Conservation (phyloP, 2,329 filamentous ascomycete species). For the Colletotrichum camelliae region DNA sequence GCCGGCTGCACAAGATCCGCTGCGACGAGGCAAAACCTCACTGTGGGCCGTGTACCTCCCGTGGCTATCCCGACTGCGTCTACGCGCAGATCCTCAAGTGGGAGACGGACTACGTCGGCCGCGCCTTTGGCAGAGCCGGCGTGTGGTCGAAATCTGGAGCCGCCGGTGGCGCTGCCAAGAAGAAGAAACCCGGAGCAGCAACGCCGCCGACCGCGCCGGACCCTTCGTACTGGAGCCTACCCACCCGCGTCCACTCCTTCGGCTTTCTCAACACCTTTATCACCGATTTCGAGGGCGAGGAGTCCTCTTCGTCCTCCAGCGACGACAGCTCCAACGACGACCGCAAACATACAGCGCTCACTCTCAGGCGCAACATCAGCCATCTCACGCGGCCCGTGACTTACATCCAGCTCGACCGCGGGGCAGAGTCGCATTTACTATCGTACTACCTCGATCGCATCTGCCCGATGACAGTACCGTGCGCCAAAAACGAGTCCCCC, state of each 20-base stretch:
- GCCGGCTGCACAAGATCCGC: constrained; percentile 27
- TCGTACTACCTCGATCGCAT: constrained; percentile 21
- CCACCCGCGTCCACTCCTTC: constrained; percentile 2
- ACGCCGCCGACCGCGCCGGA: constrained; percentile 1
- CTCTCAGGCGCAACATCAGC: background rate
- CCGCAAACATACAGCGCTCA: background rate
- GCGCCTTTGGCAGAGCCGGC: constrained; percentile 33
- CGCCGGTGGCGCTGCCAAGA: background rate
- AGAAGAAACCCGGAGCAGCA: background rate
- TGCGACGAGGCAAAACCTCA: constrained; percentile 27
- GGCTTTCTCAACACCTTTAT: constrained; percentile 8
- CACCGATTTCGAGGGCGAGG: background rate
- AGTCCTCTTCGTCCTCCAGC: background rate
- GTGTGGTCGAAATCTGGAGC: constrained; percentile 30
- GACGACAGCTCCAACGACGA: constrained; percentile 7
- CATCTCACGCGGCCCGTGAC: background rate
- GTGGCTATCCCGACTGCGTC: constrained; percentile 24
- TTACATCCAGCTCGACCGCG: constrained; percentile 1
- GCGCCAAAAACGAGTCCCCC: constrained; percentile 12
- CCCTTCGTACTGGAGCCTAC: background rate
- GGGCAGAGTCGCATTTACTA: constrained; percentile 12
- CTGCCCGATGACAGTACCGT: constrained; percentile 20
- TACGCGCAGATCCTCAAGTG: constrained; percentile 28
- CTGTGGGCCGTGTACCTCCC: constrained; percentile 24
- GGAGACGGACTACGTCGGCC: constrained; percentile 32